phyloP scores from a whole-genome alignment of 2,329 filamentous ascomycete genomes.

The Alternaria rosae region DNA sequence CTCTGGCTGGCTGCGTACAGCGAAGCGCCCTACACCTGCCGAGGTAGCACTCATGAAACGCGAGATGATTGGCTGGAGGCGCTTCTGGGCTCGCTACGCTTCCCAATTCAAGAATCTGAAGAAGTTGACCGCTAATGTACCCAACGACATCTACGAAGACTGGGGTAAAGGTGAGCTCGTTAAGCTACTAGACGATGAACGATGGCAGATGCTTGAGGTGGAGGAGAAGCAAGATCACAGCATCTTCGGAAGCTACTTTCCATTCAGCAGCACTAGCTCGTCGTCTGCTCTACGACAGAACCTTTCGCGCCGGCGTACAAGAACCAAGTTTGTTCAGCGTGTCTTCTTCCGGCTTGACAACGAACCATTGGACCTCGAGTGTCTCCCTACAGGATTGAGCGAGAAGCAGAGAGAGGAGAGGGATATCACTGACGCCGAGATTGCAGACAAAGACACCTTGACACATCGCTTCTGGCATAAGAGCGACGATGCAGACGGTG shows the following conservation, averaged over 20 bases:
- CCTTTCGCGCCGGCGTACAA: slow-evolving; percentile 26
- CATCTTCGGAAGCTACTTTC: slow-evolving; percentile 29
- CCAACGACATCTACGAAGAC: slow-evolving; percentile 43
- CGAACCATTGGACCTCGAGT: slow-evolving; percentile 21
- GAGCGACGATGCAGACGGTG: background rate
- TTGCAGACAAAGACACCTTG: slow-evolving; percentile 16
- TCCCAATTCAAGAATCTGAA: slow-evolving; percentile 46
- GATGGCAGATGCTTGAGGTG: slow-evolving; percentile 45
- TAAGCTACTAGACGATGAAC: slow-evolving; percentile 29
- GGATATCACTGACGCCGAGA: slow-evolving; percentile 32
- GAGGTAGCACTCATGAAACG: slow-evolving; percentile 40
- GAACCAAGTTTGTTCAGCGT: slow-evolving; percentile 41
- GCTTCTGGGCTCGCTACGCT: slow-evolving; percentile 48
- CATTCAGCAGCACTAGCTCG: slow-evolving; percentile 13
- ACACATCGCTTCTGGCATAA: slow-evolving; percentile 39
- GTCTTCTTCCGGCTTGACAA: slow-evolving; percentile 44
- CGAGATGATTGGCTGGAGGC: slow-evolving; percentile 46
- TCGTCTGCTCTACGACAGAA: slow-evolving; percentile 22
- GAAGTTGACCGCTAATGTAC: slow-evolving; percentile 43
- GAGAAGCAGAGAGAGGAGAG: slow-evolving; percentile 33
- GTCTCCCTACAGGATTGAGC: slow-evolving; percentile 5
- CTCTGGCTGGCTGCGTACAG: slow-evolving; percentile 31
- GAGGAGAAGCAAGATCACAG: slow-evolving; percentile 28
- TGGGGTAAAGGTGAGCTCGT: slow-evolving; percentile 38
- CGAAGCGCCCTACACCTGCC: slow-evolving; percentile 30